Conservation (phyloP, 2,329 filamentous ascomycete genomes). For the Neofusicoccum cordaticola region DNA sequence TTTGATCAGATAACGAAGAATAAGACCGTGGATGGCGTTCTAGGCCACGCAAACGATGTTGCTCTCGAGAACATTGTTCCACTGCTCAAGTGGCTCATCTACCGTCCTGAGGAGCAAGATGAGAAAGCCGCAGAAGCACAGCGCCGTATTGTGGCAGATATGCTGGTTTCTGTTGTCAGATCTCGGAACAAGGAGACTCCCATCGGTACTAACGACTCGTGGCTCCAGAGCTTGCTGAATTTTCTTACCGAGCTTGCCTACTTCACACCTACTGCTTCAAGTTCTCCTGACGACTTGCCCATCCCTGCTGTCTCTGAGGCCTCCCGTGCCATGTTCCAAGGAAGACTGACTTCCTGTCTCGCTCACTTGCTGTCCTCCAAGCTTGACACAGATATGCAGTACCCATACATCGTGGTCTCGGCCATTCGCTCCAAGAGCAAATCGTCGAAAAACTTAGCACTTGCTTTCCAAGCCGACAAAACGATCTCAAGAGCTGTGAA, state of each 20-base stretch:
- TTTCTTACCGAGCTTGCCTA: slow-evolving; percentile 51
- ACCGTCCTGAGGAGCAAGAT: slow-evolving; percentile 45
- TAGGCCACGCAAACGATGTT: slow-evolving; percentile 58
- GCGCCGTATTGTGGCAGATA: slow-evolving; percentile 51
- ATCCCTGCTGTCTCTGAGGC: slow-evolving; percentile 47
- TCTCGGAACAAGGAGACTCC: slow-evolving; percentile 32
- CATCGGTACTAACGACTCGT: slow-evolving; percentile 39
- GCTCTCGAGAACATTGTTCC: slow-evolving; percentile 55
- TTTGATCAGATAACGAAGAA: slow-evolving; percentile 85
- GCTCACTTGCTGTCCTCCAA: slow-evolving; percentile 48
- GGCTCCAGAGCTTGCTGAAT: slow-evolving; percentile 45
- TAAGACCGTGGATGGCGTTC: slow-evolving; percentile 75
- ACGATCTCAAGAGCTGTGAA: slow-evolving; percentile 39
- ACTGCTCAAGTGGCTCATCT: slow-evolving; percentile 47
- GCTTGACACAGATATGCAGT: slow-evolving; percentile 33
- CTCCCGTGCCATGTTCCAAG: slow-evolving; percentile 52
- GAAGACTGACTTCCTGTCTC: slow-evolving; percentile 55
- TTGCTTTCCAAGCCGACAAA: slow-evolving; percentile 50
- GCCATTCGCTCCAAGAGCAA: slow-evolving; percentile 31
- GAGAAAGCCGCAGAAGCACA: slow-evolving; percentile 44
- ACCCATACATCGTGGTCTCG: slow-evolving; percentile 41
- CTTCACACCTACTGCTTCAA: slow-evolving; percentile 40
- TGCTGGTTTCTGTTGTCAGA: slow-evolving; percentile 52
- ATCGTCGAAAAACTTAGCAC: slow-evolving; percentile 34
- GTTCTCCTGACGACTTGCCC: slow-evolving; percentile 34